Conservation (phyloP, 2,329 filamentous ascomycete species). For the Coniochaeta sp. region DNA sequence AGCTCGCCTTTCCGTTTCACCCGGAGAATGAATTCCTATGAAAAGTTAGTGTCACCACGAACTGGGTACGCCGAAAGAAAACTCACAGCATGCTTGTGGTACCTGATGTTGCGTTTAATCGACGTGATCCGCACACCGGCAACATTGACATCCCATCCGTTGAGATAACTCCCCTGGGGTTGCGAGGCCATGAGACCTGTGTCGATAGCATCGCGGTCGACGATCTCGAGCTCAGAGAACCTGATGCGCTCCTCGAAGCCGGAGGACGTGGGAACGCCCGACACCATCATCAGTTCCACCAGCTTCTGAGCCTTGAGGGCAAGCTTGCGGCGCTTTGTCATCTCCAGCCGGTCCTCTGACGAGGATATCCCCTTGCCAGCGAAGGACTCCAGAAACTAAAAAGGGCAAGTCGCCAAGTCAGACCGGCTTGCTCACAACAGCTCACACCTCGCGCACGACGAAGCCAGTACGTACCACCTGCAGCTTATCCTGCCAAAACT, state of each 20-base stretch:
- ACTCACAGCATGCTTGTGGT: slow-evolving; percentile 84
- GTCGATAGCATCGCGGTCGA: slow-evolving; percentile 88
- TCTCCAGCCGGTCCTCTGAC: slow-evolving; percentile 90
- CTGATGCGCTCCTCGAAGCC: slow-evolving; percentile 96
- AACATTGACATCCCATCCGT: slow-evolving; percentile 96
- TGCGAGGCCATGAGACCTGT: slow-evolving; percentile 79
- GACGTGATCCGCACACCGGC: slow-evolving; percentile 76
- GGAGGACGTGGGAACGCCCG: slow-evolving; percentile 87
- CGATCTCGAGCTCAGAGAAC: slow-evolving; percentile 94
- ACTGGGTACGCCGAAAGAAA: background rate
- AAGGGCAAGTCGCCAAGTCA: background rate
- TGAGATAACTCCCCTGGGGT: slow-evolving; percentile 85
- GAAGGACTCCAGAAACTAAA: slow-evolving; percentile 89
- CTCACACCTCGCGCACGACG: background rate
- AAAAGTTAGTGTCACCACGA: background rate
- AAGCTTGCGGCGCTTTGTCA: slow-evolving; percentile 89
- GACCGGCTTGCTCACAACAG: background rate
- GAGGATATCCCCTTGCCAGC: slow-evolving; percentile 96
- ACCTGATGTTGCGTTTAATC: slow-evolving; percentile 77
- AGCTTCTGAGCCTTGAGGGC: slow-evolving; percentile 91
- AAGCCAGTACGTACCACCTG: slow-evolving; percentile 63
- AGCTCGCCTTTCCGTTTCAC: slow-evolving; percentile 70
- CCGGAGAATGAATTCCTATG: slow-evolving; percentile 78
- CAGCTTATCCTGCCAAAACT: slow-evolving; percentile 98
- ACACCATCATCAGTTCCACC: slow-evolving; percentile 99